phyloP scores from a whole-genome alignment of 345 rosid genomes.

The Linum trigynum region DNA sequence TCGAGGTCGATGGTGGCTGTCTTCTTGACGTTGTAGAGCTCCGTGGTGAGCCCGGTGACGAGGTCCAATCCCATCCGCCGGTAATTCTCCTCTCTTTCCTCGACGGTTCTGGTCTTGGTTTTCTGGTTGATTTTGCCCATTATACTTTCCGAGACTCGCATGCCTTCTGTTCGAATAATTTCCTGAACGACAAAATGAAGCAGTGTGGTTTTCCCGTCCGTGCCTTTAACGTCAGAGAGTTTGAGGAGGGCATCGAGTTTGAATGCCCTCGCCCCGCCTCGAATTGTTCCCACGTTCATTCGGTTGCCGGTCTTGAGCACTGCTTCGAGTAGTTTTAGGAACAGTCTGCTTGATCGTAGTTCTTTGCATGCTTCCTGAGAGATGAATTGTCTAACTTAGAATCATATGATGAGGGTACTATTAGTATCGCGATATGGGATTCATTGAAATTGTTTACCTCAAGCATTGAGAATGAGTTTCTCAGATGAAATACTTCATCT shows the following conservation, averaged over 20 bases:
- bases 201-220: slow-evolving; percentile 76
- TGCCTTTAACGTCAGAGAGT: slow-evolving; percentile 88
- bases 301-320: slow-evolving; percentile 94
- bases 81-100: slow-evolving; percentile 83
- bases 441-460: slow-evolving; percentile 34
- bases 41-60: slow-evolving; percentile 68
- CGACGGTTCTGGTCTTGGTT: slow-evolving; percentile 43
- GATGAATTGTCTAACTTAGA: background rate
- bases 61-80: slow-evolving; percentile 88
- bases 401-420: background rate
- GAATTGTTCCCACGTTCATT: slow-evolving; percentile 89
- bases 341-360: slow-evolving; percentile 82
- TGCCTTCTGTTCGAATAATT: slow-evolving; percentile 80
- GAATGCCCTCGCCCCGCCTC: slow-evolving; percentile 95
- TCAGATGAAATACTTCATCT: slow-evolving; percentile 80
- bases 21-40: slow-evolving; percentile 82
- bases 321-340: slow-evolving; percentile 81
- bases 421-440: slow-evolving; percentile 2
- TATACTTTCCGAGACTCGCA: slow-evolving; percentile 73
- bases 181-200: slow-evolving; percentile 96
- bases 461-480: slow-evolving; percentile 83
- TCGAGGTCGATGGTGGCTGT: slow-evolving; percentile 84
- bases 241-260: slow-evolving; percentile 89
- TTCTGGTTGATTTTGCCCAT: slow-evolving; percentile 76
- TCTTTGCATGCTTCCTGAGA: slow-evolving; percentile 93